Conservation (phyloP, 1,284 basidiomycete genomes). For the Cryptococcus jaspeensis region DNA sequence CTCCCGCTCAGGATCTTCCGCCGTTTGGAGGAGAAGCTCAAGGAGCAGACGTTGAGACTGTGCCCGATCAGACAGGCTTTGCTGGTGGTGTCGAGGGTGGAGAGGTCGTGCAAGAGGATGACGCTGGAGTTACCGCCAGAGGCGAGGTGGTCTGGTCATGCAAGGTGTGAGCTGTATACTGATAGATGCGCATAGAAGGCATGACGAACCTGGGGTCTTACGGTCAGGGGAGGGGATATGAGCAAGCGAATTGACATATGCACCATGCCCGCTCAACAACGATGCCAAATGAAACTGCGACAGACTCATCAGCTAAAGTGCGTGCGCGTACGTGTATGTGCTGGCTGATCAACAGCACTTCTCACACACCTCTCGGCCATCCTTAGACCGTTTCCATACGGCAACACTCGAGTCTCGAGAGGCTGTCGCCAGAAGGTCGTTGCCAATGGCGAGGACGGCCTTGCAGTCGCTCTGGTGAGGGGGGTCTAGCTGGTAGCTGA, state of each 20-base stretch:
- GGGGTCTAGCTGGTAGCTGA: conserved; percentile 18
- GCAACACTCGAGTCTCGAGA: conserved; percentile 35
- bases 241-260: conserved; percentile 42
- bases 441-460: conserved; percentile 25
- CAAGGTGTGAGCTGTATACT: not conserved
- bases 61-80: conserved; percentile 31
- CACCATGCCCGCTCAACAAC: conserved; percentile 34
- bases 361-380: not conserved
- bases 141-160: conserved; percentile 22
- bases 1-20: conserved; percentile 34
- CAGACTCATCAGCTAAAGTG: not conserved
- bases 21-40: conserved; percentile 21
- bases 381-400: conserved; percentile 23
- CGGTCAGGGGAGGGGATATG: conserved; percentile 6
- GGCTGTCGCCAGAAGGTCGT: conserved; percentile 24
- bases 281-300: conserved; percentile 21
- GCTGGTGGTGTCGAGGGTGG: conserved; percentile 20
- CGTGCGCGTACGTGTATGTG: too few species aligned
- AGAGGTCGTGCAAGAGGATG: conserved; percentile 37
- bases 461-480: conserved; percentile 34
- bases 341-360: too few species aligned
- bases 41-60: conserved; percentile 34
- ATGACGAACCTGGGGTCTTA: not conserved
- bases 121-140: conserved; percentile 37
- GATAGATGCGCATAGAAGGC: not conserved